Percentiles rank a stretch among this genome's conserved stretches.
Conservation (phyloP, 805 yeast species). For the Jamesozyma spencerorum region DNA sequence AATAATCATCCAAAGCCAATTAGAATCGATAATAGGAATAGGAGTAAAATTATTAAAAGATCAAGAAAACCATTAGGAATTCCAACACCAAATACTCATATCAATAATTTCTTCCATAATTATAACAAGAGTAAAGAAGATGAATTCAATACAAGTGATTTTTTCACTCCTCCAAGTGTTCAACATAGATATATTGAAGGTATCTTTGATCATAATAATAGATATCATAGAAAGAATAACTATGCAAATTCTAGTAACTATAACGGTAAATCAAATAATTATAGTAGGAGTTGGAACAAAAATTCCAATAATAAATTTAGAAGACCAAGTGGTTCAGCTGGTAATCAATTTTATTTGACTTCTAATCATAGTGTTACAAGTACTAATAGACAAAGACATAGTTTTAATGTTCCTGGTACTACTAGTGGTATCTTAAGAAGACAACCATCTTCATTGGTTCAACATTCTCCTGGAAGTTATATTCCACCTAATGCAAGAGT, state of each 20-base stretch:
- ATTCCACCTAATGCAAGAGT: conserved; percentile 61
- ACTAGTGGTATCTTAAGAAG: conserved; percentile 8
- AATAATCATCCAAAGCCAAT: conserved; percentile 20
- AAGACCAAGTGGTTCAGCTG: conserved; percentile 13
- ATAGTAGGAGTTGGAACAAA: conserved; percentile 3
- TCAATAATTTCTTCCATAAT: conserved; percentile 33
- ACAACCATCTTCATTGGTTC: conserved; percentile 1
- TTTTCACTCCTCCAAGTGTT: conserved; percentile 70
- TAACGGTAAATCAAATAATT: conserved; percentile 1
- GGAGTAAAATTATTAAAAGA: conserved; percentile 23
- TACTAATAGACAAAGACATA: conserved; percentile 6
- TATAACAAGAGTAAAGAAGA: conserved; percentile 21
- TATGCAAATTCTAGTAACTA: conserved; percentile 3
- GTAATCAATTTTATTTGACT: conserved; percentile 14
- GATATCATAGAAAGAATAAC: conserved; percentile 17
- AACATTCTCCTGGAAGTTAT: conserved; percentile 44
- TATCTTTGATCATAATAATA: conserved; percentile 36
- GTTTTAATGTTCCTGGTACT: conserved; percentile 3
- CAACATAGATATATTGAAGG: conserved; percentile 60
- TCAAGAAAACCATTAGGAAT: conserved; percentile 55
- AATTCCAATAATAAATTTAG: conserved; percentile 7
- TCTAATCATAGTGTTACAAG: background rate
- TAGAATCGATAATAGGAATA: conserved; percentile 18
- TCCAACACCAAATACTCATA: conserved; percentile 46
- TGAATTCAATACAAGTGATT: conserved; percentile 55